phyloP scores from a whole-genome alignment of 208 protist genomes.

The Crithidia expoeki region DNA sequence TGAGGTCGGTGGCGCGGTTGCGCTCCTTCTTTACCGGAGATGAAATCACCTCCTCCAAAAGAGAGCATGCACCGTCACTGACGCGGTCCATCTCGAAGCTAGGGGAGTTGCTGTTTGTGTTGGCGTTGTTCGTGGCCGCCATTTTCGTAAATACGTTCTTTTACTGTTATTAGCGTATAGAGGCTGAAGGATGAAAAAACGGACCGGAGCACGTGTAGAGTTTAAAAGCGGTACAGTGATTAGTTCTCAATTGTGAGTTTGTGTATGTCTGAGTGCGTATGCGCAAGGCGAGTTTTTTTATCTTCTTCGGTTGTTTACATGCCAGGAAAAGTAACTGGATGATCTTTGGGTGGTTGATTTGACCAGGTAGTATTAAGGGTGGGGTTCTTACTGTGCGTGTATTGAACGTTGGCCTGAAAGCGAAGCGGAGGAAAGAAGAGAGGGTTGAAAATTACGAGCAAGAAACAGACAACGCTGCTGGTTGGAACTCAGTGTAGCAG shows the following conservation, averaged over 20 bases:
- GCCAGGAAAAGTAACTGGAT: too few species aligned
- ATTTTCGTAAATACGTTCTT: background rate
- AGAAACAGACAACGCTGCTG: background rate
- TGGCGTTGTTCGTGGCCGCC: background rate
- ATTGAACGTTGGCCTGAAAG: too few species aligned
- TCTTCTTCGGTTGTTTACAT: background rate
- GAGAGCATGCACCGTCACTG: background rate
- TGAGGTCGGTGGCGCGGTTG: background rate
- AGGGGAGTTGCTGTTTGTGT: background rate
- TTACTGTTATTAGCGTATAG: background rate
- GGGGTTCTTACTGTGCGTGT: too few species aligned
- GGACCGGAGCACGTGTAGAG: background rate
- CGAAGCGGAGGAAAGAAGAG: background rate
- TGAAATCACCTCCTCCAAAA: slow-evolving; percentile 16
- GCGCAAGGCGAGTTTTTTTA: background rate
- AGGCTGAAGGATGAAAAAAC: slow-evolving; percentile 3
- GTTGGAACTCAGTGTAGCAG: too few species aligned
- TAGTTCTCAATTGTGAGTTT: background rate
- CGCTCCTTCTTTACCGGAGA: background rate
- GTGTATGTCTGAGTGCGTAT: background rate
- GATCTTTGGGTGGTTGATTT: too few species aligned
- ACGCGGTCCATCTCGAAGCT: slow-evolving; percentile 15
- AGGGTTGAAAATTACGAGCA: background rate
- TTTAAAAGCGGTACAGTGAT: background rate
- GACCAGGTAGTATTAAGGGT: too few species aligned